These are phyloP conservation scores for Sequoiadendron giganteum DNA, from an alignment of 75 land plant species.

Conservation along the genomic window DNA sequence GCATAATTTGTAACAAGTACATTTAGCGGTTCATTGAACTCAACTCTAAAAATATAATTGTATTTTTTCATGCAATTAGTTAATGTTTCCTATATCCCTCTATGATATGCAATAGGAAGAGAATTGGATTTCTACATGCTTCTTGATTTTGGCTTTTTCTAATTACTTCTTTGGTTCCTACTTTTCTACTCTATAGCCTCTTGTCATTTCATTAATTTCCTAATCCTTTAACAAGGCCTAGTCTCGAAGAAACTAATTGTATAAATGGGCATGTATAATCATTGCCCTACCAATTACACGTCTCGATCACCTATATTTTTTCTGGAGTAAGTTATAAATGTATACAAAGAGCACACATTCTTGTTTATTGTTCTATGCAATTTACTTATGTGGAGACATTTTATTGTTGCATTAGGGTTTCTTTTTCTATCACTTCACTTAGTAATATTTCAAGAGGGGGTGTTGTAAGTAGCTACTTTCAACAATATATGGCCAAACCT, in stretches of 20 bases:
- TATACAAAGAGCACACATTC: slow-evolving; percentile 35
- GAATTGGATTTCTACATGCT: too few relatives aligned
- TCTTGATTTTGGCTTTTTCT: too few relatives aligned
- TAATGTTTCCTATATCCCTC: background rate
- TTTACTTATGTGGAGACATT: slow-evolving; percentile 67
- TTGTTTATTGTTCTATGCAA: slow-evolving; percentile 46
- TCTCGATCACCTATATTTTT: slow-evolving; percentile 47
- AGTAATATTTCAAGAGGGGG: slow-evolving; percentile 47
- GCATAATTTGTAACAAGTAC: background rate
- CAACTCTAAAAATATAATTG: background rate
- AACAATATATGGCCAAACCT: background rate
- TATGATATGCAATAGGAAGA: background rate
- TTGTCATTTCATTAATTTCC: background rate
- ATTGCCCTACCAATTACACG: slow-evolving; percentile 35
- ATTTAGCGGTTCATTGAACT: background rate
- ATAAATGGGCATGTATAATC: slow-evolving; percentile 12
- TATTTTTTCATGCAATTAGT: background rate
- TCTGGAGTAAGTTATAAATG: slow-evolving; percentile 37
- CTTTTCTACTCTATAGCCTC: background rate
- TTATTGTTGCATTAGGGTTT: slow-evolving; percentile 57
- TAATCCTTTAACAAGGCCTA: background rate
- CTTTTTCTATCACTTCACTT: slow-evolving; percentile 55
- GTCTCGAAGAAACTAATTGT: background rate
- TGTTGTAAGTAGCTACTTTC: slow-evolving; percentile 39
- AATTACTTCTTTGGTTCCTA: background rate